These are phyloP conservation scores for Trametes meyenii DNA, from an alignment of 768 basidiomycete genomes.

Conservation along the genomic window DNA sequence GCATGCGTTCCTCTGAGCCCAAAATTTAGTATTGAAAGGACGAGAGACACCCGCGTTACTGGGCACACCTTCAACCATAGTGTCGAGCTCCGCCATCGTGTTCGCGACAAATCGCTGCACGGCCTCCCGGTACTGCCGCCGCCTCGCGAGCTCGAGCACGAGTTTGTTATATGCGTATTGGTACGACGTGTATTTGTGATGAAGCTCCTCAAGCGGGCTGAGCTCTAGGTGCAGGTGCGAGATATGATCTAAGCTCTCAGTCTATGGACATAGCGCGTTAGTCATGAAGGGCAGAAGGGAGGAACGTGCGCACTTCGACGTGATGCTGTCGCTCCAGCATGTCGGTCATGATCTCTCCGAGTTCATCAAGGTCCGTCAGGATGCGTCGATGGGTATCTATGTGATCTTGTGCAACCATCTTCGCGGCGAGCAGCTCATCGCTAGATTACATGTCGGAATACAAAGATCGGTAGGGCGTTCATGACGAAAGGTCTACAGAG, in stretches of 20 bases:
- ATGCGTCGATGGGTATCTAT: slow-evolving; percentile 51
- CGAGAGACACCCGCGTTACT: neutral
- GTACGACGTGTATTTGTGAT: slow-evolving; percentile 68
- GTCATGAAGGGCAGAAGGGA: neutral
- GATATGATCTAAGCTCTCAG: slow-evolving; percentile 55
- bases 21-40: neutral
- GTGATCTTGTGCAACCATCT: slow-evolving; percentile 47
- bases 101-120: slow-evolving; percentile 65
- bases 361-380: slow-evolving; percentile 70
- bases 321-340: slow-evolving; percentile 72
- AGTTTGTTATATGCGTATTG: slow-evolving; percentile 75
- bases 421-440: slow-evolving; percentile 49
- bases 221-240: slow-evolving; percentile 62
- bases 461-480: no score
- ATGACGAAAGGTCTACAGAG: neutral
- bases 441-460: slow-evolving; percentile 39
- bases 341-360: slow-evolving; percentile 78
- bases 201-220: slow-evolving; percentile 61
- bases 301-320: slow-evolving; percentile 55
- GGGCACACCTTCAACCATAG: slow-evolving; percentile 63
- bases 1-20: slow-evolving; percentile 64
- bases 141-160: slow-evolving; percentile 70
- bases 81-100: slow-evolving; percentile 65
- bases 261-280: slow-evolving; percentile 36
- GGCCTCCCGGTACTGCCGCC: slow-evolving; percentile 66